Evolutionary conservation across 2,329 filamentous ascomycete genomes (phyloP), one percentile per base, ranked within the genome.

Genomic region (Colletotrichum sublineola): DNA sequence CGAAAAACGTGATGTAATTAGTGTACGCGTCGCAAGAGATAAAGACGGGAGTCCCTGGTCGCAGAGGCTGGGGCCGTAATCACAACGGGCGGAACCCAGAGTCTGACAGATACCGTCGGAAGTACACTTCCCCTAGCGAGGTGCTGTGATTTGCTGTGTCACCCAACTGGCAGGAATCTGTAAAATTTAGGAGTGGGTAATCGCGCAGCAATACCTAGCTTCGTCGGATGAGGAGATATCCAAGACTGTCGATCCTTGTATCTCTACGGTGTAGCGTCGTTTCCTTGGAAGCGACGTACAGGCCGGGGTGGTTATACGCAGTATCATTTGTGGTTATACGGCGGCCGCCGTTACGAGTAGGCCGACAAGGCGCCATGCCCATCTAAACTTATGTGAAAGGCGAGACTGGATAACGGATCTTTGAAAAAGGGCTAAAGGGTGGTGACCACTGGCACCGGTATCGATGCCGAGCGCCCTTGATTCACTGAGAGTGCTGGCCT

Each of bases 21-120:
- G 2, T 44, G 58, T 24, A 44, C 52, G 44, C 38, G 58, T 58
- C 29, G 56, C 33, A 44, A 36, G 15, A 38, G 44, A 29, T 46
- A 8, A 53, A 31, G 44, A 61, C 52, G 50, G 69, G 69, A 60
- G 8, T 55, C 53, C 65, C 60, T 33, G n/a, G 38, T 5, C 29
- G 33, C 18, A 24, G 12, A 48, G 3, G 46, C 33, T 42, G n/a
- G 33, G n/a, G 40, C 40, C 46, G 52, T 38, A 70, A 73, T 70
- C 38, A 65, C 38, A 72, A 63, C 36, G 53, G 29, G 29, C 9
- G 48, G 57, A 31, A 55, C 55, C 65, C 65, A 29, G 15, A 12
- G 42, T 55, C n/a, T 38, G 29, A 71, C 57, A 52, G 29, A 57
- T 50, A 63, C 57, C 57, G 57, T 63, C 36, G 40, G 50, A 68